Percentiles rank a stretch among this genome's conserved stretches.
Evolutionary conservation across 331 rosid genomes (phyloP).

Genomic region (Dryas integrifolia): DNA sequence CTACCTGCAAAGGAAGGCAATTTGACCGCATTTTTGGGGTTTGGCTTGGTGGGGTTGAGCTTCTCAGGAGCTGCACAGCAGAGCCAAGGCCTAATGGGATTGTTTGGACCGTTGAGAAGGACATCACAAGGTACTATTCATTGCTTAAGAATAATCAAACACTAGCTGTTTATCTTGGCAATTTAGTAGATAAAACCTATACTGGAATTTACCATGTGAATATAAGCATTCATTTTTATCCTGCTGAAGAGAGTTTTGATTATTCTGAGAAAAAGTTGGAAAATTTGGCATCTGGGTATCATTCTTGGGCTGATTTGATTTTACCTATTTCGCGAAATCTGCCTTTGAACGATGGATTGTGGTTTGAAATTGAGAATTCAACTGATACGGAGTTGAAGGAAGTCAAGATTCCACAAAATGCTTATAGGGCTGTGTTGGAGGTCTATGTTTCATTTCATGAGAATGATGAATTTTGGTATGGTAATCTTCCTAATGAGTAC

Average conservation of each 20-base stretch:
- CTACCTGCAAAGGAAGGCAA: conserved; percentile 68
- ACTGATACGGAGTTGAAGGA: conserved; percentile 43
- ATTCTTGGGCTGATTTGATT: conserved; percentile 66
- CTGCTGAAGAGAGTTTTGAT: conserved; percentile 17
- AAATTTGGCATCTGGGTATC: conserved; percentile 24
- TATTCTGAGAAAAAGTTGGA: conserved; percentile 5
- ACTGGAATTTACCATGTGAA: conserved; percentile 85
- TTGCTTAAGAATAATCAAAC: conserved; percentile 48
- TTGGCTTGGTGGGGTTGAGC: conserved; percentile 85
- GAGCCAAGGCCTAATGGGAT: conserved; percentile 71
- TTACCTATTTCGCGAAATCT: conserved; percentile 64
- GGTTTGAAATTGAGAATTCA: conserved; percentile 66
- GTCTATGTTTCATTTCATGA: conserved; percentile 91
- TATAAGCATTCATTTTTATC: conserved; percentile 59
- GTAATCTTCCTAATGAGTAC: conserved; percentile 61
- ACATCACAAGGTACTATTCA: conserved; percentile 72
- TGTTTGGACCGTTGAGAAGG: conserved; percentile 78
- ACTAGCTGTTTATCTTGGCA: conserved; percentile 73
- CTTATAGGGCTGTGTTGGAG: conserved; percentile 79
- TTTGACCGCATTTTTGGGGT: conserved; percentile 88
- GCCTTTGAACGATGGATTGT: conserved; percentile 68
- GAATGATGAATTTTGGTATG: conserved; percentile 82
- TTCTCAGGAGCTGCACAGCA: conserved; percentile 82
- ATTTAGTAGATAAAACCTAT: conserved; percentile 53
- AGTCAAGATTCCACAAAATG: conserved; percentile 62